A percentile compares a stretch with the other conserved stretches of the same genome.
These are phyloP conservation scores for Populus hybrid DNA, from an alignment of 441 rosid species.

Conservation along the genomic window DNA sequence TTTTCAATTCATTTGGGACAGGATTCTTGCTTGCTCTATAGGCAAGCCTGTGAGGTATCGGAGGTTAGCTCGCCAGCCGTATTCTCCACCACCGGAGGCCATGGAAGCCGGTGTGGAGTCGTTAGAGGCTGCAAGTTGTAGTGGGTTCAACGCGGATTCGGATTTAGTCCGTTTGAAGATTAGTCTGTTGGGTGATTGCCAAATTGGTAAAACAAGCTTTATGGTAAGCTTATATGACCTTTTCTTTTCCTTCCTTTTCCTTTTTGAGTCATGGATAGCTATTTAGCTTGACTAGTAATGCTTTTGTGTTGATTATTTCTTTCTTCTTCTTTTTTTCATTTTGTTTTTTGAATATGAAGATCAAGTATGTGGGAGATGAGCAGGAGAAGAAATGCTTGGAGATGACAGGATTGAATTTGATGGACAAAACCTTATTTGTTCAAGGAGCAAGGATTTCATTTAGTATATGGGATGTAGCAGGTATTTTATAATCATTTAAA, in stretches of 20 bases:
- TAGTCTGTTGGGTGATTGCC: constrained; percentile 85
- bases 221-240: constrained; percentile 42
- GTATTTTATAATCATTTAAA: constrained; percentile 25
- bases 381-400: constrained; percentile 50
- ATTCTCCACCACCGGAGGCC: constrained; percentile 38
- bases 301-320: not conserved
- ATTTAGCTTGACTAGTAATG: not conserved
- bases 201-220: constrained; percentile 86
- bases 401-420: constrained; percentile 80
- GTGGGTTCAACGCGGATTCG: constrained; percentile 51
- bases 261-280: not conserved
- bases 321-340: too few species aligned
- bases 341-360: constrained; percentile 25
- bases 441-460: constrained; percentile 78
- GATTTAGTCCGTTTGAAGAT: constrained; percentile 84
- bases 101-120: constrained; percentile 12
- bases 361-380: constrained; percentile 80
- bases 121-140: constrained; percentile 19
- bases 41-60: constrained; percentile 61
- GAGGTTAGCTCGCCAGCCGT: constrained; percentile 38
- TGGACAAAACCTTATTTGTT: constrained; percentile 74
- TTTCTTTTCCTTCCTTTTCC: not conserved
- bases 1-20: constrained; percentile 67
- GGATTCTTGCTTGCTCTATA: constrained; percentile 62
- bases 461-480: constrained; percentile 93